Base-by-base conservation (phyloP, 179 eudicot species). In the Camellia oleifera region DNA sequence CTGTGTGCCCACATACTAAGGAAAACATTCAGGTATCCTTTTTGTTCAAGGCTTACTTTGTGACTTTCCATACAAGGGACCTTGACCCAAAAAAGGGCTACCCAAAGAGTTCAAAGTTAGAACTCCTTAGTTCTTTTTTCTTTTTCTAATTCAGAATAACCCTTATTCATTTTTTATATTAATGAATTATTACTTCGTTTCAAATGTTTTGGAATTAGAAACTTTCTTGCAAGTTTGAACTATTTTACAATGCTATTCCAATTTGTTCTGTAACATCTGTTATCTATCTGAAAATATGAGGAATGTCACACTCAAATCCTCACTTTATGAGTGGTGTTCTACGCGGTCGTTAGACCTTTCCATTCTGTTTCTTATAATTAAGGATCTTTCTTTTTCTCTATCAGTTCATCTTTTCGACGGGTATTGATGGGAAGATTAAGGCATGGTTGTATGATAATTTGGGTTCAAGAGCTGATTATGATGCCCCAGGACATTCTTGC, bases 351-450 rank as follows among this genome's bases (percentile, higher is more conserved):
- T 32, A 56, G 4, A 74, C 45, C 23, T 72, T 74, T 7, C 23
- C 23, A 20, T 20, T 20, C 23, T 20, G 23, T 20, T 20, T 20
- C 23, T 20, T 63, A 5, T 58, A 17, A 60, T 3, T 67, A 6
- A 32, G 53, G 14, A 4, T 17, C 5, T 44, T 32, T 76, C 71
- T 60, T 54, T 32, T 74, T 45, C 61, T 79, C 32, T 83, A 46
- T 57, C 89, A 95, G 98, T 93, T 92, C 82, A 86, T 93, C 77
- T 92, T 93, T 81, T 92, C 98, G 76, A 92, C 98, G 52, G 92
- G 91, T 14, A 85, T 84, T 72, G 95, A 95, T 83, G 98, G 97
- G 79, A 95, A 92, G 88, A 95, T 95, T 60, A 93, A 88, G 89
- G 97, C 92, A 26, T 95, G 98, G 98, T 67, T 93, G 60, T 93